phyloP scores from a whole-genome alignment of 75 land plant genomes.

The Cryptomeria japonica region DNA sequence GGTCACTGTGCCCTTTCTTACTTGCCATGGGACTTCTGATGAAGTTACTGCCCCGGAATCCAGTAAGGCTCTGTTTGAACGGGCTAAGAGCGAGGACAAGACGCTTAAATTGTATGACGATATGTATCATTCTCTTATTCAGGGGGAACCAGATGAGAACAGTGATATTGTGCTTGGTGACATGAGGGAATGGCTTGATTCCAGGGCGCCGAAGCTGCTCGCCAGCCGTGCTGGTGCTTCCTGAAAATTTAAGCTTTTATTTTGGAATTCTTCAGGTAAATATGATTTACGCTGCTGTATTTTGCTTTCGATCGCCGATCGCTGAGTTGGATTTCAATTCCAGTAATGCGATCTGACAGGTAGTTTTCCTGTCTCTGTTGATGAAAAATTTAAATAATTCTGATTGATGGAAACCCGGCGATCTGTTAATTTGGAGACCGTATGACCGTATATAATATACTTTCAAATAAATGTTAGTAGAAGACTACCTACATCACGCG shows the following conservation, averaged over 20 bases:
- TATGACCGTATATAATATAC: too few relatives aligned
- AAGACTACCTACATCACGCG: too few relatives aligned
- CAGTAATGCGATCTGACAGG: too few relatives aligned
- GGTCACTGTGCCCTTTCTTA: slow-evolving; percentile 67
- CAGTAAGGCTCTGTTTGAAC: slow-evolving; percentile 66
- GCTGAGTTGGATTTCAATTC: too few relatives aligned
- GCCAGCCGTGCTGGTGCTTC: not conserved
- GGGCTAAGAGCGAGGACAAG: slow-evolving; percentile 69
- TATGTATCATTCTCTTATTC: slow-evolving; percentile 81
- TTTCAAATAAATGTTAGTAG: too few relatives aligned
- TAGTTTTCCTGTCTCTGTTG: too few relatives aligned
- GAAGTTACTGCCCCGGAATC: slow-evolving; percentile 62
- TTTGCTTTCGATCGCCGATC: too few relatives aligned
- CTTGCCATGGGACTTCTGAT: slow-evolving; percentile 80
- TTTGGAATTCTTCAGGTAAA: too few relatives aligned
- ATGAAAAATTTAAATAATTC: too few relatives aligned
- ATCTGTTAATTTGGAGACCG: too few relatives aligned
- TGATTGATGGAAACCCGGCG: too few relatives aligned
- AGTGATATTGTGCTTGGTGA: slow-evolving; percentile 50
- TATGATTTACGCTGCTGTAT: too few relatives aligned
- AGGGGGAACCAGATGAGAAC: slow-evolving; percentile 84
- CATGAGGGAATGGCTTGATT: slow-evolving; percentile 87
- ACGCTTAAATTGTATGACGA: slow-evolving; percentile 88
- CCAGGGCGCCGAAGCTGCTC: slow-evolving; percentile 24
- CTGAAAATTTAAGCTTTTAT: not conserved